A percentile compares a stretch with the other conserved stretches of the same genome.
Evolutionary conservation across 1,284 basidiomycete genomes (phyloP).

Genomic region (Austroboletus niveus): DNA sequence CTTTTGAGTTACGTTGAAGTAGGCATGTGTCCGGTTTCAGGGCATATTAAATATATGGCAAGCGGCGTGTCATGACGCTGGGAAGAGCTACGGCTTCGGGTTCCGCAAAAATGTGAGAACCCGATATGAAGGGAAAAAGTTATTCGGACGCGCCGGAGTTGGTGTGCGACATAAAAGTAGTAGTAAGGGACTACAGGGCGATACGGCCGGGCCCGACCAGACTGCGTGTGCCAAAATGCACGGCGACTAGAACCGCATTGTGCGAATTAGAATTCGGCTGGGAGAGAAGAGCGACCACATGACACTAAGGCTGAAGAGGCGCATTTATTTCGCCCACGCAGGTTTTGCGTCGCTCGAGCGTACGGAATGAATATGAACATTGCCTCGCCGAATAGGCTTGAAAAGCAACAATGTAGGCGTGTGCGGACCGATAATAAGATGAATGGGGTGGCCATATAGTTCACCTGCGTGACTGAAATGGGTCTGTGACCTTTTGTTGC

Average conservation of each 20-base stretch:
- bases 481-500: not conserved
- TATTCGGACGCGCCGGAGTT: conserved; percentile 3
- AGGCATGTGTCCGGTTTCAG: conserved; percentile 6
- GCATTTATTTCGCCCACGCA: not conserved
- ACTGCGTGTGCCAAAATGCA: conserved; percentile 1
- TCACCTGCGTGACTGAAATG: not conserved
- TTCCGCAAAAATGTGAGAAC: conserved; percentile 12
- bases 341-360: conserved; percentile 18
- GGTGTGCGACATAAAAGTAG: conserved; percentile 1
- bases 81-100: conserved; percentile 1
- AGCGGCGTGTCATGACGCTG: conserved; percentile 1
- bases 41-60: conserved; percentile 5
- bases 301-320: conserved; percentile 3
- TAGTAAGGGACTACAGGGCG: conserved; percentile 12
- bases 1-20: conserved; percentile 17
- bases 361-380: conserved; percentile 1
- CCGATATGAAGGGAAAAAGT: conserved; percentile 3
- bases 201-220: conserved; percentile 8
- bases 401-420: not conserved
- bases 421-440: conserved; percentile 1
- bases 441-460: not conserved
- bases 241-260: conserved; percentile 1
- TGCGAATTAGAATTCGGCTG: conserved; percentile 1
- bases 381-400: not conserved
- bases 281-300: not conserved